Evolutionary conservation across 2,329 filamentous ascomycete genomes (phyloP), one percentile per base, ranked within the genome.

Genomic region (Metarhizium guizhouense): DNA sequence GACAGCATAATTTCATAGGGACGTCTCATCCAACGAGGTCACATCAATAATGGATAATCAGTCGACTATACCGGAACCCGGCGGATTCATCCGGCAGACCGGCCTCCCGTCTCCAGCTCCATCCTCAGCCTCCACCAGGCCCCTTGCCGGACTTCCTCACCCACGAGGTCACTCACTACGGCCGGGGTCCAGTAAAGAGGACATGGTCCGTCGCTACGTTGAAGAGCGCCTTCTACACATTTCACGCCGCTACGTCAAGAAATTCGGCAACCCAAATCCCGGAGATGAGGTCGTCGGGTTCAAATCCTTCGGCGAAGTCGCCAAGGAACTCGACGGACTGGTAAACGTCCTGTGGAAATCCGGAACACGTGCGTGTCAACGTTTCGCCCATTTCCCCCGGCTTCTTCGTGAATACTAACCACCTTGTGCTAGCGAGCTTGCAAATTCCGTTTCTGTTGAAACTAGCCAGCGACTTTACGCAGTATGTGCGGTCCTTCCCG

Each of bases 341-440:
- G 73, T 95, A 16, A 87, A 95, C 68, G 80, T 95, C 7, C 72
- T 96, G 5, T 97, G 93, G 93, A 80, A 90, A 25, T 90, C 86
- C 34, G 90, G 88, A 10, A 96, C 92, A 25, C 90, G 90, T 91
- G 76, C 68, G 88, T 69, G n/a, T 13, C 13, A 10, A 7, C 32
- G 2, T 2, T 11, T 34, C 32, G 14, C 11, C 13, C 45, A 13
- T 18, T 20, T 38, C 10, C 36, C n/a, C n/a, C 36, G 20, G 14
- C 34, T 36, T 13, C 4, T 18, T 34, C 14, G 0, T n/a, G 4
- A 14, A 32, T 18, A 20, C 30, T 38, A 36, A 36, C 14, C 32
- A 11, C 38, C 5, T 43, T 30, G 7, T 30, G n/a, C 25, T 60
- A 92, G 88, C 89, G 18, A 82, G 81, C 54, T 74, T 96, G 8